Evolutionary conservation across 2,329 filamentous ascomycete genomes (phyloP), one percentile per base, ranked within the genome.

Genomic region (Ophiostoma australiae): DNA sequence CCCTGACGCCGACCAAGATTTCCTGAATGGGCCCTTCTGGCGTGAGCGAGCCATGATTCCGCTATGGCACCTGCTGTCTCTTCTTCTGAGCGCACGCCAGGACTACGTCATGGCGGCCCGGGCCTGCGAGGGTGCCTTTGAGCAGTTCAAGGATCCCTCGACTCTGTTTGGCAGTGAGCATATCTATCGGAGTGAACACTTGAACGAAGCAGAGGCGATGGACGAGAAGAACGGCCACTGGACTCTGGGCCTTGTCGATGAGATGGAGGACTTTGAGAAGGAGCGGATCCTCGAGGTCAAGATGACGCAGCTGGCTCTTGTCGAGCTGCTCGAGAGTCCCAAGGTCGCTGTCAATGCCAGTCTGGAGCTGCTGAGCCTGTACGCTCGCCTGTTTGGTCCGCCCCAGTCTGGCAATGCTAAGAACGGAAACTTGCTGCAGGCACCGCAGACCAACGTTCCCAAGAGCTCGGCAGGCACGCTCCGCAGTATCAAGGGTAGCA

Each of bases 231-330:
- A 74, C 3, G 31, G 68, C 1, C 4, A 31, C n/a, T 35, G 48
- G 52, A 44, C 61, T n/a, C 78, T 76, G 73, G 88, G 89, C 3
- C 77, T 92, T 67, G 85, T 96, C 0, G 91, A 94, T 74, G 88
- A 91, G 65, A 92, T 97, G 88, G 90, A 93, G 73, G 87, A 89
- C 72, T 87, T 89, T 35, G 94, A 98, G 77, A 96, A 93, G 77
- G 92, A 94, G 78, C 87, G 88, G 68, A 90, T 99, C 61, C 81
- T 99, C n/a, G 92, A 98, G 79, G 89, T 97, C 73, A 97, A 97
- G 79, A 97, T 98, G 87, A 97, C 94, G 13, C 94, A 98, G 77
- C 83, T 99, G 72, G 86, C 91, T 4, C 85, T 99, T 27, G 80
- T 95, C 3, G 94, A 98, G 79, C 82, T 95, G 20, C 82, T 92